phyloP scores from a whole-genome alignment of 2,329 filamentous ascomycete genomes.

The Fusarium incarnatum region DNA sequence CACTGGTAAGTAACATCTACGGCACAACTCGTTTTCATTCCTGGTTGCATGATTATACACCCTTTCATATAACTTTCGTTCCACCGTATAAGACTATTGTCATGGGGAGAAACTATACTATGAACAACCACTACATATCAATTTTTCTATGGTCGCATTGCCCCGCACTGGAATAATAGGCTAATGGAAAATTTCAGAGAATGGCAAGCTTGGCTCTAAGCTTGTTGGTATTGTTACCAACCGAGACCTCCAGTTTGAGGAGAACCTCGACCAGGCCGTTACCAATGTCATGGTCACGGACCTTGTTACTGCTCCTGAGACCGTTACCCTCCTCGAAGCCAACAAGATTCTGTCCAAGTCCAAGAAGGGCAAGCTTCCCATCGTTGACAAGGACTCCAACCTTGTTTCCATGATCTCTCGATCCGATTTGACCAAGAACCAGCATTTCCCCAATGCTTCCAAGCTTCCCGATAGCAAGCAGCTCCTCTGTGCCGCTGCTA shows the following conservation, averaged over 20 bases:
- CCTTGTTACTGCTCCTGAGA: conserved; percentile 85
- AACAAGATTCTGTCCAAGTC: conserved; percentile 94
- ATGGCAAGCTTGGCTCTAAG: conserved; percentile 92
- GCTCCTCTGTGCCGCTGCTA: conserved; percentile 92
- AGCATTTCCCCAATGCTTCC: conserved; percentile 94
- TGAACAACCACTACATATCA: conserved; percentile 47
- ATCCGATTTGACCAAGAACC: conserved; percentile 98
- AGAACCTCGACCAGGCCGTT: conserved; percentile 76
- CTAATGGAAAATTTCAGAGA: conserved; percentile 69
- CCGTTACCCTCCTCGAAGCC: conserved; percentile 86
- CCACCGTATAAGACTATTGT: conserved; percentile 91
- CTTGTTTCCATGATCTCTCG: conserved; percentile 92
- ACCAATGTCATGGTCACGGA: conserved; percentile 95
- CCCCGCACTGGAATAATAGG: conserved; percentile 33
- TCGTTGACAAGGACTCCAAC: conserved; percentile 85
- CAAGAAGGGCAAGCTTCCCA: conserved; percentile 98
- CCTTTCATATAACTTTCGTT: conserved; percentile 99
- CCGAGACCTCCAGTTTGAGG: conserved; percentile 97
- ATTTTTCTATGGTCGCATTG: conserved; percentile 16
- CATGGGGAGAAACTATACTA: conserved; percentile 75
- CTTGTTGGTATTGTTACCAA: conserved; percentile 97
- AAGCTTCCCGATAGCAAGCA: conserved; percentile 98
- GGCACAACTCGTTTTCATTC: conserved; percentile 16
- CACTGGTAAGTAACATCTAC: conserved; percentile 78
- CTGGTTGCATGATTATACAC: conserved; percentile 80